Conservation (phyloP, 2,329 filamentous ascomycete genomes). For the Ceratocystis variospora region DNA sequence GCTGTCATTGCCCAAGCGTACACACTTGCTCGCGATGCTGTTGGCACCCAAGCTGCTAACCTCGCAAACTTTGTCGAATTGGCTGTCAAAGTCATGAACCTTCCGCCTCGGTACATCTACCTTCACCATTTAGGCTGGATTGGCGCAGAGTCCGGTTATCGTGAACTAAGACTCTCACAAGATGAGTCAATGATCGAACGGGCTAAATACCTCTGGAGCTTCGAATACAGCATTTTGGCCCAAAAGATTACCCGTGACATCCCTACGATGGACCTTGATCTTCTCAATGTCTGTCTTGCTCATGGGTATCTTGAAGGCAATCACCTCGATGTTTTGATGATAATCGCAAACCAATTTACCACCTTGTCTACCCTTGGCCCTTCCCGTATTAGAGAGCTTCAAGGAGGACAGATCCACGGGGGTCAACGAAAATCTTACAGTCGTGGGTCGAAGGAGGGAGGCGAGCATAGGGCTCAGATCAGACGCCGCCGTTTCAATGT, state of each 20-base stretch:
- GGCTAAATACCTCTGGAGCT: not conserved
- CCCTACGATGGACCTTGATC: conserved; percentile 11
- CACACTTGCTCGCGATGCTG: conserved; percentile 38
- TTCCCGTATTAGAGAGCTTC: too few species aligned
- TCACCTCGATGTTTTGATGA: not conserved
- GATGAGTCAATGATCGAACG: not conserved
- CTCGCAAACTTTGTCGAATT: conserved; percentile 35
- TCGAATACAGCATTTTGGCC: not conserved
- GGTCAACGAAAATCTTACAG: too few species aligned
- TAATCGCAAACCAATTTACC: not conserved
- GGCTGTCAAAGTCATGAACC: conserved; percentile 33
- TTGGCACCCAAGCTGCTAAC: conserved; percentile 34
- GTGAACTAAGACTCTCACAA: conserved; percentile 6
- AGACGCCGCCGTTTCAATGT: too few species aligned
- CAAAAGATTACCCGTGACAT: not conserved
- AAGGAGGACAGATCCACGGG: too few species aligned
- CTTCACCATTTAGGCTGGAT: conserved; percentile 35
- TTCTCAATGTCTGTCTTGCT: conserved; percentile 12
- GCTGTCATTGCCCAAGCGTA: conserved; percentile 41
- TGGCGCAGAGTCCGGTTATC: not conserved
- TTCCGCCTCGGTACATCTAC: conserved; percentile 34
- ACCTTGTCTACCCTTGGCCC: not conserved
- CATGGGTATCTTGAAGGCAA: not conserved
- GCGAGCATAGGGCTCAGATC: too few species aligned
- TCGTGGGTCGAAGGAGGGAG: too few species aligned